Base-by-base conservation (phyloP, 306 rosid species). In the Dryas drummondii region DNA sequence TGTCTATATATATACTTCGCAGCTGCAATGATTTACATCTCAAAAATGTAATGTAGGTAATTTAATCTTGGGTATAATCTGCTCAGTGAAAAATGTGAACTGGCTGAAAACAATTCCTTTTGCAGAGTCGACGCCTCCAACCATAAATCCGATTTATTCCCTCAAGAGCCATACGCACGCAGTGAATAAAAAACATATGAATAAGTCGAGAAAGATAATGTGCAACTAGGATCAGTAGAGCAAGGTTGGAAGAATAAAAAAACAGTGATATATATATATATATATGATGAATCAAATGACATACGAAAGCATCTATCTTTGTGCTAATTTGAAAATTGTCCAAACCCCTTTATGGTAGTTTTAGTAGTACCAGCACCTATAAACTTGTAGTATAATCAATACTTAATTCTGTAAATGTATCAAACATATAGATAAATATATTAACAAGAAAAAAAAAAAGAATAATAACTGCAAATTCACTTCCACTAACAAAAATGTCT, bases 401-500 rank as follows among this genome's bases (percentile, higher is more conserved):
- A n/a, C n/a, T n/a, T n/a, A n/a, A n/a, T n/a, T n/a, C 16, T 45
- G 41, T 47, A 58, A 78, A 48, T 26, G 59, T 19, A 70, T 66
- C 54, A 42, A 5, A 53, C 5, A 15, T 12, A 45, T 70, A 78
- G 26, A 75, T 44, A 44, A 45, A 22, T 22, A 22, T 22, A 26
- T 49, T 22, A 27, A 72, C 52, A 61, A 69, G 57, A 58, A 59
- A 63, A 83, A 63, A 83, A 45, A 50, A 40, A 54, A 60, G 62
- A 22, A 63, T 16, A 71, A 14, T 17, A 63, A 76, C 19, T 83
- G 77, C 76, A 78, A 72, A 86, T 88, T 84, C 82, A 91, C 98
- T 94, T 91, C 97, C 98, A 94, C 98, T 97, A 94, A 78, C 97
- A 90, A 80, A 91, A 94, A 80, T 94, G 98, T 53, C 97, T 85